phyloP scores from a whole-genome alignment of 345 rosid genomes.

The Lepidium sativum region DNA sequence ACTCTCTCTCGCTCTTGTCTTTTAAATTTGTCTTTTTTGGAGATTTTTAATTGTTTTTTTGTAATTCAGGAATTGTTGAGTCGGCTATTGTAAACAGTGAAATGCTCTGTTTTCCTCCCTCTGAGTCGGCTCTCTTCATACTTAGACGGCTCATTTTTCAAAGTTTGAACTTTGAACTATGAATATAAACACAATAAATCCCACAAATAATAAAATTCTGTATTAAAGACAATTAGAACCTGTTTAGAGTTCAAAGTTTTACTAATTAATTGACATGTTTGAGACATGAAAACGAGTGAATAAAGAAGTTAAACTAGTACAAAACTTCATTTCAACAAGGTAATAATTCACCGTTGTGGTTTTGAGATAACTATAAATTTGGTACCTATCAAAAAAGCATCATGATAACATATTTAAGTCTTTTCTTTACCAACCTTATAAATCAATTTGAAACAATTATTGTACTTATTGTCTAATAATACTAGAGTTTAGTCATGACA shows the following conservation, averaged over 20 bases:
- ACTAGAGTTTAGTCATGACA: background rate
- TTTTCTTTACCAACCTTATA: constrained; percentile 12
- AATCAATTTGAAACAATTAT: constrained; percentile 1
- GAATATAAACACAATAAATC: background rate
- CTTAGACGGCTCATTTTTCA: constrained; percentile 24
- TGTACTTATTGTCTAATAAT: constrained; percentile 19
- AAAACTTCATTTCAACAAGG: background rate
- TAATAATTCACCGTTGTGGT: constrained; percentile 1
- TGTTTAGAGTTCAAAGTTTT: no score
- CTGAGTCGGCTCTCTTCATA: constrained; percentile 22
- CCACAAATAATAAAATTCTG: background rate
- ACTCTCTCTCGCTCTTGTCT: constrained; percentile 5
- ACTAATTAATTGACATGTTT: background rate
- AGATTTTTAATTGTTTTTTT: background rate
- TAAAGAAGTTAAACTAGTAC: background rate
- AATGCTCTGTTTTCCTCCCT: constrained; percentile 6
- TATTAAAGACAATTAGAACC: no score
- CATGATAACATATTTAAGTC: constrained; percentile 4
- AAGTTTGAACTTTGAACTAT: background rate
- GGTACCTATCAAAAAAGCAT: background rate
- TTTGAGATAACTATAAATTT: background rate
- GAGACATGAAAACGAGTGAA: background rate
- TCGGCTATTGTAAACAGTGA: constrained; percentile 29
- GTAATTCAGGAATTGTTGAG: constrained; percentile 10
- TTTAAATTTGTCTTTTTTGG: constrained; percentile 9